Percentiles rank a stretch among this genome's conserved stretches.
These are phyloP conservation scores for Cardamine chenopodiifolia DNA, from an alignment of 345 rosid genomes.

Conservation along the genomic window DNA sequence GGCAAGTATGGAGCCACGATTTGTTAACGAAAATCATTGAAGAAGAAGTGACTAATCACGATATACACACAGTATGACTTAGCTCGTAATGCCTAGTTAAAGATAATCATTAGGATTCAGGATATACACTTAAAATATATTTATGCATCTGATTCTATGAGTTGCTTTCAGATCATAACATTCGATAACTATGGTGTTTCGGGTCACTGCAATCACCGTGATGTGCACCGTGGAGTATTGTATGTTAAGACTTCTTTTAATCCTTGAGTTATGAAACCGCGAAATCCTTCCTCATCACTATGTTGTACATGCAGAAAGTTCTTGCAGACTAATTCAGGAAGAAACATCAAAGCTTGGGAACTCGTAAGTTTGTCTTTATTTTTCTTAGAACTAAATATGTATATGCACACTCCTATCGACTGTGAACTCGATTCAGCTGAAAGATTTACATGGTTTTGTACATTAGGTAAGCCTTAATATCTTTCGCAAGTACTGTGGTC, in stretches of 20 bases:
- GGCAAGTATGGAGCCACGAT: constrained; percentile 63
- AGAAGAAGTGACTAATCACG: constrained; percentile 57
- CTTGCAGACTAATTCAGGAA: constrained; percentile 47
- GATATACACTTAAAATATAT: background rate
- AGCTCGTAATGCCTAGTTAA: constrained; percentile 5
- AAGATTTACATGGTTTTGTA: background rate
- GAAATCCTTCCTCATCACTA: constrained; percentile 18
- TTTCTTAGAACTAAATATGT: background rate
- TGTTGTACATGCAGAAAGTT: constrained; percentile 56
- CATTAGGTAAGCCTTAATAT: constrained; percentile 62
- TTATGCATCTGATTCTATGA: constrained; percentile 7
- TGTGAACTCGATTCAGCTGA: constrained; percentile 25
- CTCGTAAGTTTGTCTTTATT: constrained; percentile 51
- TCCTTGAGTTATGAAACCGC: background rate
- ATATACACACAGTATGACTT: constrained; percentile 59
- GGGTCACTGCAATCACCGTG: constrained; percentile 84
- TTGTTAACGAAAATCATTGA: constrained; percentile 58
- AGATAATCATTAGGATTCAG: constrained; percentile 1
- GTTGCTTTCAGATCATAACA: constrained; percentile 61
- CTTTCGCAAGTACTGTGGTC: constrained; percentile 78
- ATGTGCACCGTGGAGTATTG: constrained; percentile 69
- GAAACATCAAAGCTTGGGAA: constrained; percentile 76
- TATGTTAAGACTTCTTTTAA: constrained; percentile 42
- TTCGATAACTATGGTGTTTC: constrained; percentile 81
- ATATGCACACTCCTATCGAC: background rate